Evolutionary conservation across 179 eudicot genomes (phyloP), one percentile per base, ranked within the genome.

Genomic region (Beta macrorhiza): DNA sequence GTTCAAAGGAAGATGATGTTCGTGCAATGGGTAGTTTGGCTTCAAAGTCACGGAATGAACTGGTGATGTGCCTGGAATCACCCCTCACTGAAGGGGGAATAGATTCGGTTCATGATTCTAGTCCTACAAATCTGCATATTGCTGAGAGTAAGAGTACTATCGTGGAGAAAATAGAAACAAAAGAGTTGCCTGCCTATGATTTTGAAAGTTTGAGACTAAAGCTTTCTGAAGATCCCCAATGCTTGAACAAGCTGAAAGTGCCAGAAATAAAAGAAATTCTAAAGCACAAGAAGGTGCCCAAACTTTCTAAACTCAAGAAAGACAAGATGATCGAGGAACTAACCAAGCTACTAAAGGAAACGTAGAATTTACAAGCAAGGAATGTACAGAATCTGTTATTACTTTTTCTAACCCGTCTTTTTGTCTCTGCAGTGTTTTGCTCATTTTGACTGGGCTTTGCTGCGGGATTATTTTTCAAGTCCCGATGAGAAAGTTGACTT

Each of bases 251-350:
- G 42, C 51, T 82, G 78, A 75, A 52, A 17, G 45, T 83, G 22
- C 29, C 45, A 5, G 78, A 82, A 25, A 85, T 90, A 37, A 87
- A 12, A 79, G 72, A 44, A 9, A 69, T 84, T 11, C 80, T 84
- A 37, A 87, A 82, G 82, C 63, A 5, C 5, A 32, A 53, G 19
- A 78, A 75, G 16, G 17, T 87, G 58, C 75, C 22, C 61, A 80
- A 88, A 80, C 20, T 20, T 56, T 52, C 61, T 16, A 86, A 82
- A 69, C 58, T 73, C 32, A 86, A 65, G 75, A 89, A 90, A 81
- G 84, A 82, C 14, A 29, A 63, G 25, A 10, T 85, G 22, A 72
- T 75, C 6, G 77, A 78, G 49, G 61, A 53, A 75, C 3, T 85
- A 80, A 75, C 2, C 47, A 56, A 55, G 77, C 22, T 0, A 32